Conservation (phyloP, 2,329 filamentous ascomycete species). For the Ophiostoma populinum region DNA sequence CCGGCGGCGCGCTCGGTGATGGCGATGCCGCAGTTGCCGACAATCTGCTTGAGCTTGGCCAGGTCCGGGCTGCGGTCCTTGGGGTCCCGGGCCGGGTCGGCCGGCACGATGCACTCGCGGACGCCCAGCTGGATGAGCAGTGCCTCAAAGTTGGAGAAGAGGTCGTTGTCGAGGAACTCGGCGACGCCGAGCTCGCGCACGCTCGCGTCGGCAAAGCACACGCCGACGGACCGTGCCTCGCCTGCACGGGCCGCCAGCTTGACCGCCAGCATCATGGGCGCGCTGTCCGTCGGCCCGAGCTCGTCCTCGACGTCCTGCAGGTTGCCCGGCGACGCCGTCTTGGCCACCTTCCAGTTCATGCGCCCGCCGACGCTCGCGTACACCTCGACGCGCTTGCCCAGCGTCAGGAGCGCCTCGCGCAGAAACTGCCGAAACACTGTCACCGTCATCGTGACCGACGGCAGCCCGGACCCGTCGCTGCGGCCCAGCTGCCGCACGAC, state of each 20-base stretch:
- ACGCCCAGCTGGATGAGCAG: conserved; percentile 91
- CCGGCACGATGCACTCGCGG: conserved; percentile 77
- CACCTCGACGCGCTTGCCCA: conserved; percentile 83
- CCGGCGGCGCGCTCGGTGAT: conserved; percentile 59
- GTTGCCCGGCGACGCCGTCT: conserved; percentile 90
- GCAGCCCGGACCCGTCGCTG: conserved; percentile 65
- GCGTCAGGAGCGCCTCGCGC: conserved; percentile 77
- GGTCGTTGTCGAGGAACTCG: conserved; percentile 96
- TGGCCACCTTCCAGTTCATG: conserved; percentile 82
- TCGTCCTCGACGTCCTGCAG: conserved; percentile 95
- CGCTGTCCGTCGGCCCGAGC: conserved; percentile 66
- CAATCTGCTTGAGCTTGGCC: conserved; percentile 70
- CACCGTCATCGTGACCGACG: conserved; percentile 87
- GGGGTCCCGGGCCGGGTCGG: conserved; percentile 36
- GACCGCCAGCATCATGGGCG: conserved; percentile 87
- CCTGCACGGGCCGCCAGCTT: conserved; percentile 79
- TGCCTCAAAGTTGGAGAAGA: conserved; percentile 96
- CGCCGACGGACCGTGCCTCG: conserved; percentile 74
- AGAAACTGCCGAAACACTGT: conserved; percentile 95
- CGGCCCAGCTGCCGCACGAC: conserved; percentile 81
- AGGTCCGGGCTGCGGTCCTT: conserved; percentile 76
- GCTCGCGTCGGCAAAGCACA: conserved; percentile 95
- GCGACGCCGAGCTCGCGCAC: conserved; percentile 90
- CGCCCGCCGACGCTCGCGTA: conserved; percentile 60
- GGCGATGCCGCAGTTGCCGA: conserved; percentile 81